phyloP scores from a whole-genome alignment of 495 filamentous ascomycete species.

The Lichenothelia convexa region DNA sequence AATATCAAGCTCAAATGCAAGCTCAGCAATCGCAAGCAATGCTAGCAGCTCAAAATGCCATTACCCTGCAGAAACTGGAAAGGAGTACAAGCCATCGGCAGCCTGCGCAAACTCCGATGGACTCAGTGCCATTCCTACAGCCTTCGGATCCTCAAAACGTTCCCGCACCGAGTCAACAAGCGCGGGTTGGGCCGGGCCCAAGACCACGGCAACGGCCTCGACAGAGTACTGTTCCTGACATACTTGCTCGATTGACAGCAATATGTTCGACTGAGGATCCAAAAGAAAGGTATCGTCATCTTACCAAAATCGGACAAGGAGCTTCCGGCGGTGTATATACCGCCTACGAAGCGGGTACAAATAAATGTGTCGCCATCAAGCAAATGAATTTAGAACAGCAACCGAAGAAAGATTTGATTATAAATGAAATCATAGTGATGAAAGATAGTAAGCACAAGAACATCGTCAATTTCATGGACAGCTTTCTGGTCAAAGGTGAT shows the following conservation, averaged over 20 bases:
- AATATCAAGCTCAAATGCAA: constrained; percentile 65
- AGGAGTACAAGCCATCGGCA: constrained; percentile 48
- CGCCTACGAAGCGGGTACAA: constrained; percentile 66
- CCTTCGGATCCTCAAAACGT: constrained; percentile 36
- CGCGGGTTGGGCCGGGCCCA: constrained; percentile 33
- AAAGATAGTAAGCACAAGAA: constrained; percentile 97
- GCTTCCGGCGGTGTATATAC: constrained; percentile 93
- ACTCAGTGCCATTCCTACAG: constrained; percentile 19
- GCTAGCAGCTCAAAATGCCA: constrained; percentile 53
- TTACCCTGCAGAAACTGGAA: constrained; percentile 33
- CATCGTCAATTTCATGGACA: constrained; percentile 98
- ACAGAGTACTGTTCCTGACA: constrained; percentile 52
- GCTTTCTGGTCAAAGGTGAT: constrained; percentile 72
- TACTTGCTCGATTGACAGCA: constrained; percentile 59
- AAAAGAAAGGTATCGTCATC: constrained; percentile 62
- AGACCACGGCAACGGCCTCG: constrained; percentile 59
- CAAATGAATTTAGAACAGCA: constrained; percentile 99
- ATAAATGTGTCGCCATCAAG: constrained; percentile 89
- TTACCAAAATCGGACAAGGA: constrained; percentile 94
- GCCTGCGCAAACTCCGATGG: constrained; percentile 14
- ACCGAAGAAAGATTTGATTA: constrained; percentile 96
- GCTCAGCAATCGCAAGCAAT: constrained; percentile 72
- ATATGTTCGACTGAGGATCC: constrained; percentile 87
- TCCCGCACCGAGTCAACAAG: constrained; percentile 29
- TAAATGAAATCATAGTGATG: constrained; percentile 98